Percentiles rank a stretch among this genome's conserved stretches.
Conservation (phyloP, 345 rosid species). For the Eutrema japonicum region DNA sequence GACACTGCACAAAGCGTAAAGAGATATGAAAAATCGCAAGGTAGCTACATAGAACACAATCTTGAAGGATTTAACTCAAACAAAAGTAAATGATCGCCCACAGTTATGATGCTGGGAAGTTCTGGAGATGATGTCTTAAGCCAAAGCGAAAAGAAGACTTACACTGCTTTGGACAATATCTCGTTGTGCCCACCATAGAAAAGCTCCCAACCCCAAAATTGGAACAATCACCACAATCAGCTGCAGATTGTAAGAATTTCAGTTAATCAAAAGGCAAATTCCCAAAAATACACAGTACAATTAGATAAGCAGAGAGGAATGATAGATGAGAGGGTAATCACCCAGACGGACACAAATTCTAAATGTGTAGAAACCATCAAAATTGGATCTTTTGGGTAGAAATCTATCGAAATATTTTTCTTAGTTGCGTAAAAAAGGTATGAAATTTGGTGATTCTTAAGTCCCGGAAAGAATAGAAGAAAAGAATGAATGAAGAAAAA, state of each 20-base stretch:
- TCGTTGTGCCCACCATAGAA: constrained; percentile 92
- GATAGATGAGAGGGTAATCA: neutral
- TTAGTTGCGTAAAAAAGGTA: no score
- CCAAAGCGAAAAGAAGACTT: constrained; percentile 41
- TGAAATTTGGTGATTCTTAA: no score
- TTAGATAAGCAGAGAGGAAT: neutral
- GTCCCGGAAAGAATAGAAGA: no score
- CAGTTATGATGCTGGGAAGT: neutral
- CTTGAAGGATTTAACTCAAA: constrained; percentile 5
- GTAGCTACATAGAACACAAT: neutral
- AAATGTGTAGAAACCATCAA: no score
- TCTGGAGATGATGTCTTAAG: neutral
- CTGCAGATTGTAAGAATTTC: constrained; percentile 44
- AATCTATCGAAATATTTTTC: no score
- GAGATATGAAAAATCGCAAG: constrained; percentile 7
- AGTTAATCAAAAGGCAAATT: constrained; percentile 5
- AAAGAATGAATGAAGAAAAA: no score
- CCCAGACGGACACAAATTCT: constrained; percentile 47
- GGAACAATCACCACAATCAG: constrained; percentile 73
- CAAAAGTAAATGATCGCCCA: neutral
- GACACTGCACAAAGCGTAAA: constrained; percentile 70
- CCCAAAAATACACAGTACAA: neutral
- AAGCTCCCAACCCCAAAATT: constrained; percentile 78
- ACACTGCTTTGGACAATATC: constrained; percentile 81
- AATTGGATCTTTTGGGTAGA: no score